Evolutionary conservation across 257 asterid genomes (phyloP), one percentile per base, ranked within the genome.

Genomic region (Dorcoceras hygrometricum): DNA sequence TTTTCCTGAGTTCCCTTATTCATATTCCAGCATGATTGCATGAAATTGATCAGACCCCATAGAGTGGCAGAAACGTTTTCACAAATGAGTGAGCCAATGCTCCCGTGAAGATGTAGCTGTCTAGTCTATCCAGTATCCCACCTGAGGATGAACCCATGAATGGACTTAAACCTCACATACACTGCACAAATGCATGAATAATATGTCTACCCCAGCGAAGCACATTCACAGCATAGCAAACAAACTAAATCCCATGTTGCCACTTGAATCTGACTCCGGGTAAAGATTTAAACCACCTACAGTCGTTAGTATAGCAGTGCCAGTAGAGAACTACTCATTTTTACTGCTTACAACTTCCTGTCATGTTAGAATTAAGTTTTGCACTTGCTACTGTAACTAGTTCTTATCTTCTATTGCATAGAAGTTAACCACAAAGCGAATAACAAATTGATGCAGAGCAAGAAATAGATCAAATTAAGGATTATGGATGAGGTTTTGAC

Each of bases 21-120:
- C 62, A 25, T 23, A 23, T 43, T 1, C 62, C 55, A 54, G 39
- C 48, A 43, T 54, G 70, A 23, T 43, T 36, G 39, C 48, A 43
- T 54, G 70, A 23, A 48, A 46, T 57, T 59, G 20, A 63, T 85
- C 83, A 89, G 66, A 91, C 89, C 31, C 99, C 96, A 69, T 80
- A 84, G 72, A 87, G 89, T 46, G 93, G 90, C 19, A 90, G 81
- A 71, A 81, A 71, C 62, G 84, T 79, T 81, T 87, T 90, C 62
- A 94, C 95, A 63, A 94, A 94, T 26, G 99, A 87, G 83, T 90
- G 83, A 59, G 95, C 88, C 74, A 90, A 74, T 57, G 98, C 98
- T 32, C 98, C 99, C 0, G 98, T 89, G 68, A 90, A 94, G 43
- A 89, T 81, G 80, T 90, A 94, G 89, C 99, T 94, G 81, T 94